Percentiles rank a stretch among this genome's conserved stretches.
phyloP scores from a whole-genome alignment of 2,329 filamentous ascomycete genomes.

The Botrytis aclada region DNA sequence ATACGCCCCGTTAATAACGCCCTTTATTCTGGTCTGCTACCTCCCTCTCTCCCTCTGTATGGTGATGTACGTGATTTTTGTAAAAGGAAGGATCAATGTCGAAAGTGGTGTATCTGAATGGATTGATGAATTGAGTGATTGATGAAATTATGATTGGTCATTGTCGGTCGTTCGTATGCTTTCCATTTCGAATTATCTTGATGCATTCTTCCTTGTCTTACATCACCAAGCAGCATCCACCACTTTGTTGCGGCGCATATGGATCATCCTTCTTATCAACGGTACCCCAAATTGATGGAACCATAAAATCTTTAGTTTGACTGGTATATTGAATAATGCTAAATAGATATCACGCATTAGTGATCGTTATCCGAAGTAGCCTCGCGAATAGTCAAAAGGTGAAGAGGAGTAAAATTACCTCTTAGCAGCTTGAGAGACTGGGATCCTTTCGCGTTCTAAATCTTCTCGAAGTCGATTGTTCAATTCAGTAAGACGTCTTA shows the following conservation, averaged over 20 bases:
- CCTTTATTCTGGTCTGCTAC: constrained; percentile 5
- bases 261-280: constrained; percentile 95
- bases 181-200: constrained; percentile 19
- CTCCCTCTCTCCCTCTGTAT: not conserved
- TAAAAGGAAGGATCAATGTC: not conserved
- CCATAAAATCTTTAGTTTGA: constrained; percentile 98
- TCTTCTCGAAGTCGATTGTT: constrained; percentile 96
- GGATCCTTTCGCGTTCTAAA: constrained; percentile 90
- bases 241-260: constrained; percentile 93
- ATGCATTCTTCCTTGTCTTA: constrained; percentile 43
- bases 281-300: constrained; percentile 88
- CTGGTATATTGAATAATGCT: constrained; percentile 99
- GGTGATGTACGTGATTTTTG: constrained; percentile 11
- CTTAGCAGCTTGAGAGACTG: constrained; percentile 88
- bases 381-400: not conserved
- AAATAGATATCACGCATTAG: constrained; percentile 14
- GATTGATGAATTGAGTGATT: constrained; percentile 11
- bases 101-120: constrained; percentile 16
- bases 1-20: constrained; percentile 17
- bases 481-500: constrained; percentile 91
- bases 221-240: constrained; percentile 92
- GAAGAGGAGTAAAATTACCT: constrained; percentile 54
- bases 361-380: too few relatives aligned
- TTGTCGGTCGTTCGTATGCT: constrained; percentile 21
- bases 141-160: constrained; percentile 19